Base-by-base conservation (phyloP, 495 filamentous ascomycete species). In the Staphylotrichum longicolle region DNA sequence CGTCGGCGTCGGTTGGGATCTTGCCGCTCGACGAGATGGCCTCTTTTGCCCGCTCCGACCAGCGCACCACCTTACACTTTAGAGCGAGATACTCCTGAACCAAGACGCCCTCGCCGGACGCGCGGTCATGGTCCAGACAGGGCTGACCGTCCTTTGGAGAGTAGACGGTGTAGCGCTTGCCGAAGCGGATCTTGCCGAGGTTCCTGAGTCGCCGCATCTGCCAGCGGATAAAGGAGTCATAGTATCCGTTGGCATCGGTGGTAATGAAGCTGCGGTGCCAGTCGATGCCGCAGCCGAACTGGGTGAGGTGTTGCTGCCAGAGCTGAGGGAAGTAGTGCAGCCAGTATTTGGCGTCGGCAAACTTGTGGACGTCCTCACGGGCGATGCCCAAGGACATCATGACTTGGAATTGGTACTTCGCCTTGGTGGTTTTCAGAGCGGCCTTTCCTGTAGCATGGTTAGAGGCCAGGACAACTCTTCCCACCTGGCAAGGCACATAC, bases 51-150 rank as follows among this genome's bases (percentile, higher is more conserved):
- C 86, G 80, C 7, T 88, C 81, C 2, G 88, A 78, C 91, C 91
- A 97, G 73, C 96, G 88, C 67, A 90, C 85, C 4, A 94, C 88
- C 74, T 86, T 88, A 42, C 96, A 79, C 77, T 96, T 97, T 69
- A 98, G 75, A 14, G 87, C 91, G 10, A 90, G 90, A 73, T 98
- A 98, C 70, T 96, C 89, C 69, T 96, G 93, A 12, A 89, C 88
- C 41, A 83, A 86, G 54, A 97, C 84, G 54, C 90, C 94, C 77
- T 98, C 94, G 60, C 93, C 93, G 60, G 90, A 85, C 54, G 86
- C 88, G 63, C 93, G 82, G 75, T 98, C 93, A 75, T 98, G 93
- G 74, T 97, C 93, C 86, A 97, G 90, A 77, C 93, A 98, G n/a
- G 93, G 90, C 70, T 97, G 93, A 52, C 92, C 93, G 69, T 97